These are phyloP conservation scores for Corylus americana DNA, from an alignment of 306 rosid species.

Conservation along the genomic window DNA sequence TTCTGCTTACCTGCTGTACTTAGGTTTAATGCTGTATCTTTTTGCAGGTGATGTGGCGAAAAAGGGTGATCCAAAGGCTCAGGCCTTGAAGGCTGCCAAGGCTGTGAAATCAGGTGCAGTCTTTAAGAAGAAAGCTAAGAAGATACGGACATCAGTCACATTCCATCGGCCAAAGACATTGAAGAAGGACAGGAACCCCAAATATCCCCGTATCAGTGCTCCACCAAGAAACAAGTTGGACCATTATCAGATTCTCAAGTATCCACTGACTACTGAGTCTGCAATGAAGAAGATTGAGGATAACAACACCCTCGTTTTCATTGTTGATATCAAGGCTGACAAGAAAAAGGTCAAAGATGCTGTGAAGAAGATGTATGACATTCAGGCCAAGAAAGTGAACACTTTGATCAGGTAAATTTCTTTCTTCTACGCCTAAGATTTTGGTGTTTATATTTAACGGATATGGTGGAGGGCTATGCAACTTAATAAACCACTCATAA, in stretches of 20 bases:
- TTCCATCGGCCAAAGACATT: conserved; percentile 87
- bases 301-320: conserved; percentile 80
- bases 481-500: not conserved
- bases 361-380: conserved; percentile 89
- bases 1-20: not conserved
- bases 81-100: conserved; percentile 91
- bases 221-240: conserved; percentile 90
- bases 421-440: not conserved
- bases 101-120: conserved; percentile 76
- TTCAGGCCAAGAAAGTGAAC: conserved; percentile 90
- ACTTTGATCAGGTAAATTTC: conserved; percentile 77
- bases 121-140: conserved; percentile 76
- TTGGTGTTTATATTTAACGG: not conserved
- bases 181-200: conserved; percentile 77
- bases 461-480: not conserved
- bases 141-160: conserved; percentile 81
- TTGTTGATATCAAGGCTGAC: conserved; percentile 83
- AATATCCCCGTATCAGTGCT: conserved; percentile 82
- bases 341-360: conserved; percentile 88
- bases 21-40: not conserved
- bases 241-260: conserved; percentile 83
- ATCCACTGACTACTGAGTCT: conserved; percentile 77
- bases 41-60: conserved; percentile 52
- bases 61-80: conserved; percentile 75
- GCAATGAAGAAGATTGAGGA: conserved; percentile 97